These are phyloP conservation scores for Trichoderma afroharzianum DNA, from an alignment of 2,329 filamentous ascomycete genomes.

Conservation along the genomic window DNA sequence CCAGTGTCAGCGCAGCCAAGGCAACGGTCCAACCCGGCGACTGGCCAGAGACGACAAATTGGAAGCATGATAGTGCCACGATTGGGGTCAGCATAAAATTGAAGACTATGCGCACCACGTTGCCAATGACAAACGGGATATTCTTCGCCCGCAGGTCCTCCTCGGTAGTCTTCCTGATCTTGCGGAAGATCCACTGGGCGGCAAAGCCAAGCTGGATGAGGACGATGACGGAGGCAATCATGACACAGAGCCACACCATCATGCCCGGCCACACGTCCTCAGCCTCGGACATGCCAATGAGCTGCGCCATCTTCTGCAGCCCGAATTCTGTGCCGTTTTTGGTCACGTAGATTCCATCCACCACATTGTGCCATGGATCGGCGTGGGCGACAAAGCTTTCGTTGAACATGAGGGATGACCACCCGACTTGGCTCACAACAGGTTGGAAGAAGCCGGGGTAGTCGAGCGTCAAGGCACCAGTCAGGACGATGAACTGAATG, in stretches of 20 bases:
- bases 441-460: constrained; percentile 97
- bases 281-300: constrained; percentile 72
- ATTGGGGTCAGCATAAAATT: constrained; percentile 90
- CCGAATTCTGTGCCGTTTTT: constrained; percentile 81
- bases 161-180: constrained; percentile 67
- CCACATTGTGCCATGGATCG: constrained; percentile 61
- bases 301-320: constrained; percentile 72
- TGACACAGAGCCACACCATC: constrained; percentile 83
- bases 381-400: constrained; percentile 75
- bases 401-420: constrained; percentile 92
- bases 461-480: constrained; percentile 78
- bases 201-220: constrained; percentile 75
- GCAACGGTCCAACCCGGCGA: constrained; percentile 70
- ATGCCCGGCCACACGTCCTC: constrained; percentile 91
- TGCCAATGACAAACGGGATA: constrained; percentile 77
- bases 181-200: constrained; percentile 70
- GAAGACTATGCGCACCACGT: constrained; percentile 79
- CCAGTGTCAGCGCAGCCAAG: constrained; percentile 70
- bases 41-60: constrained; percentile 69
- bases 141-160: constrained; percentile 91
- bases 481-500: constrained; percentile 86
- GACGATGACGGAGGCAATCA: constrained; percentile 64
- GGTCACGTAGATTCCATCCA: constrained; percentile 83
- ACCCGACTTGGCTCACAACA: constrained; percentile 78
- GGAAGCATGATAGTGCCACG: constrained; percentile 83